Percentiles rank a stretch among this genome's conserved stretches.
phyloP scores from a whole-genome alignment of 1,284 basidiomycete genomes.

The Malassezia furfur region DNA sequence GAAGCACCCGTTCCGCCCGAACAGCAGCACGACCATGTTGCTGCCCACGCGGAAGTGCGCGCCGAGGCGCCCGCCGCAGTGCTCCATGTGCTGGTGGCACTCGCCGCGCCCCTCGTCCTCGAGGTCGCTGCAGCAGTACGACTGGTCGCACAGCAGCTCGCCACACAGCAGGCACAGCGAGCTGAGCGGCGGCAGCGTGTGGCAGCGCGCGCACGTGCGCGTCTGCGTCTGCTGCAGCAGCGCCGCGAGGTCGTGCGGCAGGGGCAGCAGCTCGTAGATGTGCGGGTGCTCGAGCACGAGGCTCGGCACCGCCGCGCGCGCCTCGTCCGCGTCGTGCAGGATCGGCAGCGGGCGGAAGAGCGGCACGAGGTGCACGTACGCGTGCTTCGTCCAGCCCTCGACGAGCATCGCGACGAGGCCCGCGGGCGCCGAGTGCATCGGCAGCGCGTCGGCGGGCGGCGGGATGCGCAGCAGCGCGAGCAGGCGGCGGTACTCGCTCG shows the following conservation, averaged over 20 bases:
- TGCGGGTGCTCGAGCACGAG: conserved; percentile 64
- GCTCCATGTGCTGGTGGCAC: conserved; percentile 88
- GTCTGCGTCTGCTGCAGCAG: conserved; percentile 65
- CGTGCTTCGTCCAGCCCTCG: conserved; percentile 48
- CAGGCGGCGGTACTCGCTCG: conserved; percentile 33
- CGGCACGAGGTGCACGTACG: conserved; percentile 38
- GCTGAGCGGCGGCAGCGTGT: conserved; percentile 69
- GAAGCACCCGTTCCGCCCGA: conserved; percentile 79
- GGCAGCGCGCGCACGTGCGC: conserved; percentile 66
- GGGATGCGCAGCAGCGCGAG: conserved; percentile 32
- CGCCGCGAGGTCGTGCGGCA: conserved; percentile 74
- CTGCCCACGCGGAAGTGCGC: conserved; percentile 85
- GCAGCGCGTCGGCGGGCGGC: conserved; percentile 31
- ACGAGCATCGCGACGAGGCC: conserved; percentile 40
- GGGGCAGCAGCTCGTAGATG: conserved; percentile 70
- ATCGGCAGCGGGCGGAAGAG: conserved; percentile 45
- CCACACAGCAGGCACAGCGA: conserved; percentile 90
- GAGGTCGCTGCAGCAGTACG: conserved; percentile 76
- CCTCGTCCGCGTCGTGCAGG: neutral
- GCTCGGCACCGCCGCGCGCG: conserved; percentile 49
- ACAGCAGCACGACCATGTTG: conserved; percentile 83
- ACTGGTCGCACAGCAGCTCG: conserved; percentile 75
- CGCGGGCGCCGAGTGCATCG: conserved; percentile 34
- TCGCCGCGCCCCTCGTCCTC: conserved; percentile 59
- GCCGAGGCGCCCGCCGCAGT: conserved; percentile 83